Percentiles rank a stretch among this genome's conserved stretches.
Evolutionary conservation across 371 early-diverging fungal genomes (phyloP).

Genomic region (Batrachochytrium dendrobatidis): DNA sequence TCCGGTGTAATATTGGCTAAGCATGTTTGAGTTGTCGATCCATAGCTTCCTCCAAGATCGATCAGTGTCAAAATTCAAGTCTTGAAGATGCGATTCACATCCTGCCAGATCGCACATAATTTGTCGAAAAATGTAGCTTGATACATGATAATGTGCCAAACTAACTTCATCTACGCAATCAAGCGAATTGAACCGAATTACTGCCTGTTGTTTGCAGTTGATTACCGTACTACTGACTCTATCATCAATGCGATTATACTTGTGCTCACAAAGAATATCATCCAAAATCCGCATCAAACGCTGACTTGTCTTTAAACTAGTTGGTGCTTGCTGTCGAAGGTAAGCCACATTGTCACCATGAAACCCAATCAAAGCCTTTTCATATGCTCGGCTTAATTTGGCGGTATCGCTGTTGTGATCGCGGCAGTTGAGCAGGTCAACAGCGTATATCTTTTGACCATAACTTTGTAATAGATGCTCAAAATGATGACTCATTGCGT

Average conservation of each 20-base stretch:
- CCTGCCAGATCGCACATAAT: neutral
- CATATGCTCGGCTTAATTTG: neutral
- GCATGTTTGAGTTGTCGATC: slow-evolving; percentile 15
- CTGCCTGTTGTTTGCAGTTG: slow-evolving; percentile 13
- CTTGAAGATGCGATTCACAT: neutral
- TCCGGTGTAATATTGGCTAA: slow-evolving; percentile 13
- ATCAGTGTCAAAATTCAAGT: slow-evolving; percentile 12
- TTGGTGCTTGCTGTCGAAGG: no score
- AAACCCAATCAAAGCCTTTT: neutral
- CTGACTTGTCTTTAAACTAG: no score
- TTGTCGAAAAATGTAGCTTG: neutral
- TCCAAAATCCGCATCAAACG: no score
- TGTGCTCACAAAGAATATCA: no score
- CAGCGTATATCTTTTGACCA: slow-evolving; percentile 8
- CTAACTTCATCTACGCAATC: slow-evolving; percentile 25
- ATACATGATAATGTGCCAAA: slow-evolving; percentile 14
- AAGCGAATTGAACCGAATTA: slow-evolving; percentile 17
- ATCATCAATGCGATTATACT: no score
- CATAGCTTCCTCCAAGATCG: slow-evolving; percentile 10
- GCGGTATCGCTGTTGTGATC: neutral
- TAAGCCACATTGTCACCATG: no score
- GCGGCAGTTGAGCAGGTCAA: slow-evolving; percentile 17
- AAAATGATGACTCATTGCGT: slow-evolving; percentile 15
- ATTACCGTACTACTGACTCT: no score
- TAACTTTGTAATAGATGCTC: slow-evolving; percentile 11